These are phyloP conservation scores for Aspergillus terreus DNA, from an alignment of 2,329 filamentous ascomycete species.

Conservation along the genomic window DNA sequence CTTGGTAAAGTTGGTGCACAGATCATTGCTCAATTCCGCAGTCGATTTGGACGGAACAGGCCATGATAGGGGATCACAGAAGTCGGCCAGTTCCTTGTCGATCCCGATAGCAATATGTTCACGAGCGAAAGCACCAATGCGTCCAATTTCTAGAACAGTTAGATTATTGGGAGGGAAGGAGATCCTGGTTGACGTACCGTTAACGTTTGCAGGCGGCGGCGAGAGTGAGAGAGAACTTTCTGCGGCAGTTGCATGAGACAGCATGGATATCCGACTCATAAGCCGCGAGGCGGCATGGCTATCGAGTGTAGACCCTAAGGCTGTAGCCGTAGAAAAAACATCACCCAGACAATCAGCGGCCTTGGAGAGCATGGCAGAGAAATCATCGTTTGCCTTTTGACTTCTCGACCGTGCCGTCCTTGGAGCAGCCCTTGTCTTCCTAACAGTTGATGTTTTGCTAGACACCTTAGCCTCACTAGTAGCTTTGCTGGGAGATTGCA, in stretches of 20 bases:
- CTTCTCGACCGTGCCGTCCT: conserved; percentile 24
- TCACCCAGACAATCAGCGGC: conserved; percentile 32
- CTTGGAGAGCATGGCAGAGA: conserved; percentile 33
- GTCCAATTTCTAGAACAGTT: conserved; percentile 34
- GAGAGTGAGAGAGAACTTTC: conserved; percentile 23
- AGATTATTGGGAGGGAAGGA: not conserved
- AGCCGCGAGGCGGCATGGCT: conserved; percentile 36
- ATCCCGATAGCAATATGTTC: conserved; percentile 38
- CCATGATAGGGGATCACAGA: conserved; percentile 49
- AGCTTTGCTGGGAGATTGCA: conserved; percentile 40
- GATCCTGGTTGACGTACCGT: conserved; percentile 26
- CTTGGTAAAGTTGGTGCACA: conserved; percentile 65
- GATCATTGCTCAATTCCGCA: conserved; percentile 23
- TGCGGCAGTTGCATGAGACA: conserved; percentile 38
- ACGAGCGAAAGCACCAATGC: conserved; percentile 38
- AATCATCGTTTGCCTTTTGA: conserved; percentile 31
- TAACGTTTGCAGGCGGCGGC: conserved; percentile 35
- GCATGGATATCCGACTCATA: conserved; percentile 40
- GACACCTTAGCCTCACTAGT: conserved; percentile 34
- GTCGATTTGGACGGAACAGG: conserved; percentile 30
- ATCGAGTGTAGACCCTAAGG: conserved; percentile 38
- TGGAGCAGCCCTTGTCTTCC: conserved; percentile 25
- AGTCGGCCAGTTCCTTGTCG: conserved; percentile 44
- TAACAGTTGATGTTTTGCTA: conserved; percentile 22
- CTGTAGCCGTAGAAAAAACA: conserved; percentile 30